Percentiles rank a stretch among this genome's conserved stretches.
Evolutionary conservation across 2,329 filamentous ascomycete genomes (phyloP).

Genomic region (Zymoseptoria ardabiliae): DNA sequence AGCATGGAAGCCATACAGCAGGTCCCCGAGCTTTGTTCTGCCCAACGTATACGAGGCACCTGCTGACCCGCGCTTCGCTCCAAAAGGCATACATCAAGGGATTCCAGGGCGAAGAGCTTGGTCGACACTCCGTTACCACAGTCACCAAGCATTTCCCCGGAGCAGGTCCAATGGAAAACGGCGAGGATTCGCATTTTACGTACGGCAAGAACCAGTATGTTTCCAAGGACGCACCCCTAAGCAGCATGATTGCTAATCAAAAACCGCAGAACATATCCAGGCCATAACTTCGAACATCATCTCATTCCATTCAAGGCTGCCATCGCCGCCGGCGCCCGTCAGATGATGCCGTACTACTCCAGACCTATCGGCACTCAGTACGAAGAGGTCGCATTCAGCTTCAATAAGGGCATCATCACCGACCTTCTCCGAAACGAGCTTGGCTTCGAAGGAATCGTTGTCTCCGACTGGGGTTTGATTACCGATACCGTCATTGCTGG

Average conservation of each 20-base stretch:
- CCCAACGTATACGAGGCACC: too few relatives aligned
- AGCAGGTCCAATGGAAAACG: constrained; percentile 42
- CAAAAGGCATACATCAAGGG: constrained; percentile 37
- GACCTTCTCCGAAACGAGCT: constrained; percentile 42
- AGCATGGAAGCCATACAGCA: too few relatives aligned
- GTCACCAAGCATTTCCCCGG: constrained; percentile 51
- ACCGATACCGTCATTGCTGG: constrained; percentile 39
- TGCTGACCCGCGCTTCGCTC: too few relatives aligned
- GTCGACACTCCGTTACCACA: constrained; percentile 39
- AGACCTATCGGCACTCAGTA: constrained; percentile 42
- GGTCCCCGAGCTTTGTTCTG: too few relatives aligned
- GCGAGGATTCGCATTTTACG: constrained; percentile 47
- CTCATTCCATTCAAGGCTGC: constrained; percentile 46
- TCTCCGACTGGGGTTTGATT: constrained; percentile 48
- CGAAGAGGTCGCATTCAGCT: constrained; percentile 43
- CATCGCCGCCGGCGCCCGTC: constrained; percentile 42
- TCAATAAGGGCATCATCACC: constrained; percentile 47
- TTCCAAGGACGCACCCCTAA: background rate
- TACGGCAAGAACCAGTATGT: constrained; percentile 43
- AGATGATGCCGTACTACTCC: constrained; percentile 49
- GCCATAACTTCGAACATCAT: constrained; percentile 45
- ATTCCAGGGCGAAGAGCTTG: constrained; percentile 41
- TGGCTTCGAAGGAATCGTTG: constrained; percentile 46
- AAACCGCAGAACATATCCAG: constrained; percentile 37
- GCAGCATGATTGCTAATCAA: background rate